Conservation (phyloP, 2,329 filamentous ascomycete genomes). For the Claviceps quebecensis region DNA sequence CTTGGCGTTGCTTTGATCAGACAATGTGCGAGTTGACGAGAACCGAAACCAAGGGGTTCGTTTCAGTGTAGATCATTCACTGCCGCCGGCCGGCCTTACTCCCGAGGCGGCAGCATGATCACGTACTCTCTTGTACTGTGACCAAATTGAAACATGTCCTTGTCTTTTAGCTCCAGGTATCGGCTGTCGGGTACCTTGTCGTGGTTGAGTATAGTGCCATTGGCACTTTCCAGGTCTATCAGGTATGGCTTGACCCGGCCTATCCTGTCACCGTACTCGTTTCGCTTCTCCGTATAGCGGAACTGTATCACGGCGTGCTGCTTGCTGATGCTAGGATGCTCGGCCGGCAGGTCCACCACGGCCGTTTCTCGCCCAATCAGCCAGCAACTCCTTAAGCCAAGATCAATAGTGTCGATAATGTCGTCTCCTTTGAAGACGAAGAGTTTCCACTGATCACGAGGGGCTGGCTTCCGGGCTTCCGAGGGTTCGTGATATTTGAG, state of each 20-base stretch:
- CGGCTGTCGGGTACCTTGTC: constrained; percentile 58
- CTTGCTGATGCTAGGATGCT: constrained; percentile 87
- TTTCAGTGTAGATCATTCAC: neutral
- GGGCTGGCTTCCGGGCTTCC: constrained; percentile 76
- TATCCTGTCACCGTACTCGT: constrained; percentile 74
- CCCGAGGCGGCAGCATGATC: constrained; percentile 59
- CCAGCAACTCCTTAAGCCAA: constrained; percentile 75
- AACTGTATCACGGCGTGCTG: constrained; percentile 96
- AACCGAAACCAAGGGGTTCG: neutral
- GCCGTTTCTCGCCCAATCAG: constrained; percentile 67
- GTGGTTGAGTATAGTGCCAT: constrained; percentile 75
- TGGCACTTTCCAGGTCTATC: constrained; percentile 86
- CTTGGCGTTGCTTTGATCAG: neutral
- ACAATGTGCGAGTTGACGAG: neutral
- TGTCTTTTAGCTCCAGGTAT: constrained; percentile 75
- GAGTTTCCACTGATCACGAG: constrained; percentile 70
- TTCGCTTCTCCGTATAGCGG: constrained; percentile 65
- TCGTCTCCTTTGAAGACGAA: constrained; percentile 83
- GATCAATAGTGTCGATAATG: constrained; percentile 66
- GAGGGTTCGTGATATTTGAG: constrained; percentile 94
- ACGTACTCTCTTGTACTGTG: constrained; percentile 87
- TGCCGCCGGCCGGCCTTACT: constrained; percentile 14
- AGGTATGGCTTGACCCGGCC: constrained; percentile 75
- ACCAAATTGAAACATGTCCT: constrained; percentile 81
- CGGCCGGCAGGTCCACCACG: constrained; percentile 70